Base-by-base conservation (phyloP, 1,139 yeast species). In the Suhomyces bribrorum region DNA sequence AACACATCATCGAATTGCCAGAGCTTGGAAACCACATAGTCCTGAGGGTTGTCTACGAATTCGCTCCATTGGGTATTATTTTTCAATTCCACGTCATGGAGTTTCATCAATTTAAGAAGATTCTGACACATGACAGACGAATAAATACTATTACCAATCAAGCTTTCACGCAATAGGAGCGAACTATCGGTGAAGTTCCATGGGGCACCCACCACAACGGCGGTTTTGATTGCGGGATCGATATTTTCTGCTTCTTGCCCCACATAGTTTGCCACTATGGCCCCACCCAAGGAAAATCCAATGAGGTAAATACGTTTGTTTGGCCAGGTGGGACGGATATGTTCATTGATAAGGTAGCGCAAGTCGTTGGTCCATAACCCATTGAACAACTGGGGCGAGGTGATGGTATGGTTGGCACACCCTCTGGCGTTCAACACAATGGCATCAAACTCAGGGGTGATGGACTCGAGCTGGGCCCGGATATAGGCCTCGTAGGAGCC, bases 161-260 rank as follows among this genome's bases (percentile, higher is more conserved):
- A 47, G 26, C 71, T 61, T 28, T 64, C 68, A 24, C 68, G 57
- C 29, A 78, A 62, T 23, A 65, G 69, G 36, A 65, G 51, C n/a
- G 74, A 64, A 12, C 79, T 68, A 38, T 75, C 76, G 18, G 69
- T 64, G 63, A 90, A 66, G 57, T 88, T 95, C 96, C 96, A 90
- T 11, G 96, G 96, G 46, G 82, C 77, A 7, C 88, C 86, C 54
- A 79, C 56, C 7, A 73, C 66, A 12, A 75, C 67, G 0, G 78
- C 77, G 8, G 74, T 77, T 45, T 69, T 72, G 37, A 78, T 69
- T 40, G 69, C 65, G 5, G 59, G 42, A 45, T 60, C 55, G 15
- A 52, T 51, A 3, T 36, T 41, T 2, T 66, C 75, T 15, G 79
- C 83, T 50, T 83, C 84, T 53, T 80, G 83, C 25, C 95, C 96